phyloP scores from a whole-genome alignment of 306 rosid genomes.

The Herpetospermum pedunculosum region DNA sequence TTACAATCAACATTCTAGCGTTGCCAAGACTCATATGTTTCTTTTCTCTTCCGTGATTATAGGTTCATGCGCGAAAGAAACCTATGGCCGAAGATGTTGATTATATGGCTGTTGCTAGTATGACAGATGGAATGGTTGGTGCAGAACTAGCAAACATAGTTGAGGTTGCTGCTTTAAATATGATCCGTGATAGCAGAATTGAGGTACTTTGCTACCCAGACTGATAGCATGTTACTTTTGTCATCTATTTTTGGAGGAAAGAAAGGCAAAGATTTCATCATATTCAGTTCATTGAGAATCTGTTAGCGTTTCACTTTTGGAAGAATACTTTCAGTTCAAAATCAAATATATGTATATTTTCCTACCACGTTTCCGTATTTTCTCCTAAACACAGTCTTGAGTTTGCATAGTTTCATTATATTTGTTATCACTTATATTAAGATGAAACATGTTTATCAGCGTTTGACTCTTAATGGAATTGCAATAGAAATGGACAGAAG shows the following conservation, averaged over 20 bases:
- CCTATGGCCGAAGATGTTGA: slow-evolving; percentile 93
- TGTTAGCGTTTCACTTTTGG: background rate
- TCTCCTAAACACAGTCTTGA: background rate
- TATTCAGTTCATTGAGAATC: background rate
- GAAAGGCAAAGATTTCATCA: background rate
- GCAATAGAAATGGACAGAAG: background rate
- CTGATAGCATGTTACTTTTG: background rate
- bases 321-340: background rate
- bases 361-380: background rate
- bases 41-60: slow-evolving; percentile 13
- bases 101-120: slow-evolving; percentile 79
- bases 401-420: background rate
- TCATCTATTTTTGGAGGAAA: background rate
- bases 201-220: slow-evolving; percentile 38
- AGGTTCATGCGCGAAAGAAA: slow-evolving; percentile 98
- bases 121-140: slow-evolving; percentile 98
- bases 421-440: background rate
- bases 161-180: slow-evolving; percentile 95
- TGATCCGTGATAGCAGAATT: slow-evolving; percentile 86
- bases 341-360: background rate
- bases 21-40: slow-evolving; percentile 1
- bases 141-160: slow-evolving; percentile 95
- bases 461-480: too few relatives aligned
- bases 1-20: background rate
- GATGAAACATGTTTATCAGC: background rate